These are phyloP conservation scores for Xylaria sp. DNA, from an alignment of 2,329 filamentous ascomycete genomes.

Conservation along the genomic window DNA sequence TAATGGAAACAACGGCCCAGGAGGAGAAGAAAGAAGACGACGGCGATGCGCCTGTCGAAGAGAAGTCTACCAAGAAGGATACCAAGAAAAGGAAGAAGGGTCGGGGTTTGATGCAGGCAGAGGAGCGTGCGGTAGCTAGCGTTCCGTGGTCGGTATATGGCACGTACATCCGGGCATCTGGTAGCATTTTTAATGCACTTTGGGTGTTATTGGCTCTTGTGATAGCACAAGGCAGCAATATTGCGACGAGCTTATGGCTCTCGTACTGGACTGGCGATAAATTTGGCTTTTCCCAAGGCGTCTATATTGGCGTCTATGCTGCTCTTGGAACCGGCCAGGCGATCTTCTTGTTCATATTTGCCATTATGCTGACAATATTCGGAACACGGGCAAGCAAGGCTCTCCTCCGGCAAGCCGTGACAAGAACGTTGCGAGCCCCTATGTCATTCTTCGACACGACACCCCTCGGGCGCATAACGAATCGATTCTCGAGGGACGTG, in stretches of 20 bases:
- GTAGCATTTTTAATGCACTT: slow-evolving; percentile 71
- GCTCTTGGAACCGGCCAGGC: slow-evolving; percentile 75
- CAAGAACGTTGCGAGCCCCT: slow-evolving; percentile 72
- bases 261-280: slow-evolving; percentile 90
- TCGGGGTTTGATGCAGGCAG: slow-evolving; percentile 71
- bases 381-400: slow-evolving; percentile 82
- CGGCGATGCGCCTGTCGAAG: slow-evolving; percentile 51
- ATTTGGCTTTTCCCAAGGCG: slow-evolving; percentile 68
- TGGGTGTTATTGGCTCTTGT: slow-evolving; percentile 68
- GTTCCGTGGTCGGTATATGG: slow-evolving; percentile 82
- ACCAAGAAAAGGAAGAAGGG: slow-evolving; percentile 65
- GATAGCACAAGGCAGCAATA: slow-evolving; percentile 81
- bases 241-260: slow-evolving; percentile 88
- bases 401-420: slow-evolving; percentile 82
- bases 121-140: slow-evolving; percentile 71
- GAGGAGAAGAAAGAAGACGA: slow-evolving; percentile 67
- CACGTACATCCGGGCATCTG: slow-evolving; percentile 78
- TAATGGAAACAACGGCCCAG: slow-evolving; percentile 85
- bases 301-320: slow-evolving; percentile 76
- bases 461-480: slow-evolving; percentile 91
- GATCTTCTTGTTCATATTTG: slow-evolving; percentile 79
- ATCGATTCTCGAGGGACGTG: slow-evolving; percentile 93
- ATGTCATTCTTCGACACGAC: slow-evolving; percentile 98
- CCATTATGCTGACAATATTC: slow-evolving; percentile 75
- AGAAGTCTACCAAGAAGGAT: slow-evolving; percentile 53